Percentiles rank a stretch among this genome's conserved stretches.
These are phyloP conservation scores for Monosporascus sp. DNA, from an alignment of 2,329 filamentous ascomycete species.

Conservation along the genomic window DNA sequence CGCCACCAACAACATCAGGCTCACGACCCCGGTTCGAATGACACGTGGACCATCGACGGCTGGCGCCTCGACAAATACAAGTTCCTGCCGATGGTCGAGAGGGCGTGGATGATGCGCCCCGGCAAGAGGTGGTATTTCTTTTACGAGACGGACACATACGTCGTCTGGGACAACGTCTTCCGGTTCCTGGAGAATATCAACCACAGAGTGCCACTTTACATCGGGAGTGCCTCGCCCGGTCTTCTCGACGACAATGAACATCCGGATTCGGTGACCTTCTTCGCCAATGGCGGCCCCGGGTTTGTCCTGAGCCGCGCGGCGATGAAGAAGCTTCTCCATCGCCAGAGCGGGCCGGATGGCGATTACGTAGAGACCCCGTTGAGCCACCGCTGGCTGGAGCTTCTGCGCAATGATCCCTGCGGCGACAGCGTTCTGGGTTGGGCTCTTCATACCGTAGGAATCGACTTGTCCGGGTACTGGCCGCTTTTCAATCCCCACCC, in stretches of 20 bases:
- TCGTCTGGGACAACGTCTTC: constrained; percentile 40
- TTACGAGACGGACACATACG: constrained; percentile 50
- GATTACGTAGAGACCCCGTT: constrained; percentile 35
- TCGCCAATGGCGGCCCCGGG: constrained; percentile 45
- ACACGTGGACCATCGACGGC: constrained; percentile 31
- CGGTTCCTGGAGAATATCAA: constrained; percentile 45
- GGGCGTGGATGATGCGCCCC: constrained; percentile 41
- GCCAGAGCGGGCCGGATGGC: constrained; percentile 25
- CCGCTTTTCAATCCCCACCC: constrained; percentile 47
- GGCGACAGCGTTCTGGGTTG: constrained; percentile 48
- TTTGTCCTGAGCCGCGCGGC: constrained; percentile 41
- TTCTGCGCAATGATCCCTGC: constrained; percentile 43
- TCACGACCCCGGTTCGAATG: neutral
- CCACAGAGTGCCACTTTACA: constrained; percentile 37
- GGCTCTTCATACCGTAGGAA: constrained; percentile 37
- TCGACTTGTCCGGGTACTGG: constrained; percentile 42
- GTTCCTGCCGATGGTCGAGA: constrained; percentile 50
- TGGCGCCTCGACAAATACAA: constrained; percentile 55
- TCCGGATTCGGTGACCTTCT: constrained; percentile 28
- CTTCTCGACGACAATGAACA: constrained; percentile 25
- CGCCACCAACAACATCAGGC: neutral
- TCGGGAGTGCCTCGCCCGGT: constrained; percentile 43
- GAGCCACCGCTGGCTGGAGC: constrained; percentile 34
- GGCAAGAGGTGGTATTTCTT: constrained; percentile 51
- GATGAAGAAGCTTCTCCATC: constrained; percentile 34